phyloP scores from a whole-genome alignment of 1,139 yeast genomes.

The Kazachstania sp. region DNA sequence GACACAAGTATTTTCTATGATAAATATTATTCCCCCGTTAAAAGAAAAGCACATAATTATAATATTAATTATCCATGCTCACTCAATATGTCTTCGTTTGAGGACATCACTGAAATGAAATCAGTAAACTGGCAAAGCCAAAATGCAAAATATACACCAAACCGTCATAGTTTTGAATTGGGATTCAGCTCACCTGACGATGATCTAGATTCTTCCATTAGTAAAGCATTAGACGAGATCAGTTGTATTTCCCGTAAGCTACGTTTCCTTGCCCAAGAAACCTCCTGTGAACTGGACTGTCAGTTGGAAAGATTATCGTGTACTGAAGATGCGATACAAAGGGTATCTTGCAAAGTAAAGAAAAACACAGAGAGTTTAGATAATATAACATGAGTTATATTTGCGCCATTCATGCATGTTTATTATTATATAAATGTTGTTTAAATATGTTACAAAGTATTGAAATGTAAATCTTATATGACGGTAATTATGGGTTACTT shows the following conservation, averaged over 20 bases:
- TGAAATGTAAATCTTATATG: too few species aligned
- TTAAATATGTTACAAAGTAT: too few species aligned
- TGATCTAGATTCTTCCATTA: slow-evolving; percentile 50
- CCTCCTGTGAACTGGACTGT: slow-evolving; percentile 45
- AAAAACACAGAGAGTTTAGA: slow-evolving; percentile 35
- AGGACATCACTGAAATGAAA: neutral
- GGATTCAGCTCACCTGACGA: slow-evolving; percentile 37
- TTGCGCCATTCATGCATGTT: neutral
- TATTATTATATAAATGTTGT: slow-evolving; percentile 16
- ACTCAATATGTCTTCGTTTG: too few species aligned
- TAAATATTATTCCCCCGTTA: too few species aligned
- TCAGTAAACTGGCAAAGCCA: neutral
- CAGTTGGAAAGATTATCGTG: slow-evolving; percentile 46
- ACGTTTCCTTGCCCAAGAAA: slow-evolving; percentile 42
- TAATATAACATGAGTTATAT: slow-evolving; percentile 3
- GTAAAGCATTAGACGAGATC: slow-evolving; percentile 45
- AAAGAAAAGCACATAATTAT: too few species aligned
- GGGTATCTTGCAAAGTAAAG: slow-evolving; percentile 45
- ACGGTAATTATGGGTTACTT: neutral
- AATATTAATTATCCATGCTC: too few species aligned
- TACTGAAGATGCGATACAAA: slow-evolving; percentile 46
- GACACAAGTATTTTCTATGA: neutral
- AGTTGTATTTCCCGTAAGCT: slow-evolving; percentile 41
- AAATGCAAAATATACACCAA: neutral
- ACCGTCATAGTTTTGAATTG: neutral